Evolutionary conservation across 345 rosid genomes (phyloP).

Genomic region (Eucalyptus curtisii): DNA sequence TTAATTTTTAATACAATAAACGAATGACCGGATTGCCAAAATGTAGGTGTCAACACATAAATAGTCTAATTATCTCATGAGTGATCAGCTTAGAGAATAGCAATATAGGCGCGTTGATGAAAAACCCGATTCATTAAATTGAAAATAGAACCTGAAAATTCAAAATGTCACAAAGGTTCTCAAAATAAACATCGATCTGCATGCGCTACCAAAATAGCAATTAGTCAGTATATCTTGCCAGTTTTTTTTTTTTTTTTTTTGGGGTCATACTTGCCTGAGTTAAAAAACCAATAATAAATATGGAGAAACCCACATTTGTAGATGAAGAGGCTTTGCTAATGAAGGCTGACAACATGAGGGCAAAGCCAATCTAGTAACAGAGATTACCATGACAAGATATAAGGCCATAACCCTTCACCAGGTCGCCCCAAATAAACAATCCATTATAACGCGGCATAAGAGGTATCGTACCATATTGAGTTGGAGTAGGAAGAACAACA

Average conservation of each 20-base stretch:
- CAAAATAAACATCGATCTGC: not conserved
- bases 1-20: no score
- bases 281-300: conserved; percentile 72
- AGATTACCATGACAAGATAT: not conserved
- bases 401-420: not conserved
- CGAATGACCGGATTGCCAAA: no score
- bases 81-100: no score
- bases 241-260: not conserved
- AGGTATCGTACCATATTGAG: conserved; percentile 48
- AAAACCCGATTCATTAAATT: no score
- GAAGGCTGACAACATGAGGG: conserved; percentile 81
- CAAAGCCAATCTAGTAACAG: conserved; percentile 55
- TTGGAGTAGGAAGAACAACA: conserved; percentile 75
- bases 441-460: not conserved
- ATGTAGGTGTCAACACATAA: no score
- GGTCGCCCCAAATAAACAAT: not conserved
- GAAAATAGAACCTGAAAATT: no score
- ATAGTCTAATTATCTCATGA: no score
- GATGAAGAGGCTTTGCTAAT: conserved; percentile 77
- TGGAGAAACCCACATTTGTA: conserved; percentile 68
- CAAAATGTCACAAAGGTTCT: not conserved
- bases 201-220: not conserved
- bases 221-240: conserved; percentile 20
- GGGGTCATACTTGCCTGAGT: conserved; percentile 40
- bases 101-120: no score